Conservation (phyloP, 1,284 basidiomycete species). For the Bjerkandera adusta region DNA sequence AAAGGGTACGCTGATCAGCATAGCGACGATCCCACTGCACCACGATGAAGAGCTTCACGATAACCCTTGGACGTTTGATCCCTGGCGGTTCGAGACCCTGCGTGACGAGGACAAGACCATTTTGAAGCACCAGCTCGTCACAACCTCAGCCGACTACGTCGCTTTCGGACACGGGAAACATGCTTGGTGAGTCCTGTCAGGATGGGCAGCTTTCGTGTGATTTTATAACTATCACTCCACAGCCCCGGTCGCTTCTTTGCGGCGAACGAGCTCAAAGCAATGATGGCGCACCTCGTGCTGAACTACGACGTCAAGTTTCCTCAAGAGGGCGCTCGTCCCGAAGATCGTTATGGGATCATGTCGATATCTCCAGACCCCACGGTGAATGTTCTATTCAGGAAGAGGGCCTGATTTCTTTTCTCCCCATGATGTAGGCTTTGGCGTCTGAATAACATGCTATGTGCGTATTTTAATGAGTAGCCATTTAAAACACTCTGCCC, state of each 20-base stretch:
- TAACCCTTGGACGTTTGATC: conserved; percentile 38
- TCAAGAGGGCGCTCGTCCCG: conserved; percentile 18
- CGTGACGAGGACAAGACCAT: conserved; percentile 28
- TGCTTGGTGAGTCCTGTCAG: conserved; percentile 37
- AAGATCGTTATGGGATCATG: not conserved
- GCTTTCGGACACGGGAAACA: conserved; percentile 43
- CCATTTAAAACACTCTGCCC: no score
- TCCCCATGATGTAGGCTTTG: conserved; percentile 1
- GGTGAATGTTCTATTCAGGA: not conserved
- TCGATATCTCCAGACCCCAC: not conserved
- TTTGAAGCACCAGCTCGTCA: conserved; percentile 31
- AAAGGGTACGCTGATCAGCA: conserved; percentile 38
- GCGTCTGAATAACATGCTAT: no score
- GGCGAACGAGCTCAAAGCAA: conserved; percentile 23
- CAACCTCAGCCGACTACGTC: conserved; percentile 36
- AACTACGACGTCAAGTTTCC: conserved; percentile 27
- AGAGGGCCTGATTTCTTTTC: no score
- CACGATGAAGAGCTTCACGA: conserved; percentile 39
- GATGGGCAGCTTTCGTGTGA: not conserved
- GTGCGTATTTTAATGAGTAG: no score
- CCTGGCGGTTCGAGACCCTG: conserved; percentile 45
- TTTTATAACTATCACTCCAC: not conserved
- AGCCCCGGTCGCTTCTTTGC: conserved; percentile 30
- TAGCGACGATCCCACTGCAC: conserved; percentile 41
- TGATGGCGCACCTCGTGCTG: conserved; percentile 24